phyloP scores from a whole-genome alignment of 345 rosid genomes.

The Nephelium lappaceum region DNA sequence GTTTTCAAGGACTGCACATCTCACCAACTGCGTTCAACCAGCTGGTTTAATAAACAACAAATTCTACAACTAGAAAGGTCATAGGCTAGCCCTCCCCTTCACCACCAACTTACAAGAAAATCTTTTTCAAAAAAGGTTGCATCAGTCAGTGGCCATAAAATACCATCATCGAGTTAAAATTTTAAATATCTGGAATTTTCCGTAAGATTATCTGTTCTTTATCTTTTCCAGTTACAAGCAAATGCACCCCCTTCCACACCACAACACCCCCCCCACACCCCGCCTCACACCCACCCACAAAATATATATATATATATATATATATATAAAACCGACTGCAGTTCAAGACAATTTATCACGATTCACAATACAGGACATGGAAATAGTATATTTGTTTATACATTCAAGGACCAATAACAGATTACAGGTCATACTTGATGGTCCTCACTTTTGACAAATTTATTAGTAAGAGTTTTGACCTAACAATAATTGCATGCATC shows the following conservation, averaged over 20 bases:
- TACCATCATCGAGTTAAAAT: not conserved
- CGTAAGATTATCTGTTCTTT: not conserved
- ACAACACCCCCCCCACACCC: no score
- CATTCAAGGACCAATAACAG: not conserved
- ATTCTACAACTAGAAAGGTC: not conserved
- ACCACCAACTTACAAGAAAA: not conserved
- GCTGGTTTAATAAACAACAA: not conserved
- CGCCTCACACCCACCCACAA: no score
- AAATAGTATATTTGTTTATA: not conserved
- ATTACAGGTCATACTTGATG: not conserved
- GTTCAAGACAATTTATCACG: not conserved
- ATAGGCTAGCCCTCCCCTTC: not conserved
- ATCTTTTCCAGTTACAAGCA: not conserved
- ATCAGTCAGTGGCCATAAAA: not conserved
- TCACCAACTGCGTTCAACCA: not conserved
- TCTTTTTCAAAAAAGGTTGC: not conserved
- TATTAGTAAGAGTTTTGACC: not conserved
- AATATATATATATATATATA: no score
- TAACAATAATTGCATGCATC: constrained; percentile 1
- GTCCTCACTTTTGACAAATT: not conserved
- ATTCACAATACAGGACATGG: not conserved
- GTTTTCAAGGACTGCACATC: not conserved
- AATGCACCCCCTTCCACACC: not conserved
- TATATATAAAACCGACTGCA: no score
- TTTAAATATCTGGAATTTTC: not conserved